These are phyloP conservation scores for Colletotrichum incanum DNA, from an alignment of 2,329 filamentous ascomycete species.

Conservation along the genomic window DNA sequence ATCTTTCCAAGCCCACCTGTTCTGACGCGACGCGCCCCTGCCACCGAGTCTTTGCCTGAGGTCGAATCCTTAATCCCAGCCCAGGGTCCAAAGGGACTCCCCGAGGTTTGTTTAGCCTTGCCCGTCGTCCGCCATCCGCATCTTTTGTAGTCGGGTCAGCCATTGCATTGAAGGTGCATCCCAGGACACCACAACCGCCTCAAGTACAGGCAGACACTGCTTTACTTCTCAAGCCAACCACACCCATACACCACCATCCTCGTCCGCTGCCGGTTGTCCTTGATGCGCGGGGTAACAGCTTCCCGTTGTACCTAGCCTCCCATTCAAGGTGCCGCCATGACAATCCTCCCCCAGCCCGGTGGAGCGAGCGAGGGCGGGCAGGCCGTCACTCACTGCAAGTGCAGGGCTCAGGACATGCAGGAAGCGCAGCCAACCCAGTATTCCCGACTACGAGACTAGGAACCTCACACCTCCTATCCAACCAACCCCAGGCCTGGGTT, in stretches of 20 bases:
- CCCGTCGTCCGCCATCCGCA: constrained; percentile 22
- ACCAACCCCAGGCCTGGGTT: neutral
- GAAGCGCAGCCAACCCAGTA: neutral
- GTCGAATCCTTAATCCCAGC: constrained; percentile 16
- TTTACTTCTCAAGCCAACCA: constrained; percentile 16
- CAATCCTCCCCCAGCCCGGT: constrained; percentile 19
- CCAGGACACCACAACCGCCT: neutral
- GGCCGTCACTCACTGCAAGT: constrained; percentile 16
- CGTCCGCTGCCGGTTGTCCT: constrained; percentile 13
- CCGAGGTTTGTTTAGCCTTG: neutral
- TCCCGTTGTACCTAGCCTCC: constrained; percentile 27
- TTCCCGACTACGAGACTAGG: too few species aligned
- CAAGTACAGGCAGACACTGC: constrained; percentile 2
- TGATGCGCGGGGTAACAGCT: constrained; percentile 35
- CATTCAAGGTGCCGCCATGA: constrained; percentile 1
- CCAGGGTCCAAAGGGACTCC: constrained; percentile 11
- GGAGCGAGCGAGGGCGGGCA: constrained; percentile 26
- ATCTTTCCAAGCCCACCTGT: constrained; percentile 22
- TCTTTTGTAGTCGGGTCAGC: neutral
- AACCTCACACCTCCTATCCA: neutral
- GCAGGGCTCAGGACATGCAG: constrained; percentile 21
- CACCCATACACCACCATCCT: constrained; percentile 2
- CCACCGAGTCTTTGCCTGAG: neutral
- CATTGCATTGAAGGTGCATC: neutral
- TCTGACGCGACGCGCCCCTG: constrained; percentile 2